phyloP scores from a whole-genome alignment of 225 moss, liverwort and hornwort genomes.

The Polytrichum formosum region DNA sequence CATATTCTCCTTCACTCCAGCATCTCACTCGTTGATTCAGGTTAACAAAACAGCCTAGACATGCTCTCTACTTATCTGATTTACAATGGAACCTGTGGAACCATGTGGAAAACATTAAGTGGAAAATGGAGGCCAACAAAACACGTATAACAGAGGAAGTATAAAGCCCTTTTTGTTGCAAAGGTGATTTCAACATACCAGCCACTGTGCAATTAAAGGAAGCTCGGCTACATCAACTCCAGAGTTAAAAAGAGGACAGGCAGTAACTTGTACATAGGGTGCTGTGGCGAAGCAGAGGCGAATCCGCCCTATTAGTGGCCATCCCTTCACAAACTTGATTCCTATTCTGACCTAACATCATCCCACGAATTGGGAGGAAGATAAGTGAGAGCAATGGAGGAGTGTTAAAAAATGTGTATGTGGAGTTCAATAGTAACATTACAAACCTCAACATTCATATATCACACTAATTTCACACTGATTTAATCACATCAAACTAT shows the following conservation, averaged over 20 bases:
- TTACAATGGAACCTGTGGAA: too few species aligned
- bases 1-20: too few species aligned
- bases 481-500: too few species aligned
- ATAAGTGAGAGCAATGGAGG: not conserved
- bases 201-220: conserved; percentile 82
- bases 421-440: too few species aligned
- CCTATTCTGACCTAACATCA: conserved; percentile 60
- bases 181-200: conserved; percentile 43
- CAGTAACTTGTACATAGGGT: conserved; percentile 63
- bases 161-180: not conserved
- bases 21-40: too few species aligned
- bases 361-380: not conserved
- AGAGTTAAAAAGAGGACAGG: conserved; percentile 67
- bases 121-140: too few species aligned
- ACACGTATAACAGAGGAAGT: too few species aligned
- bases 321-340: conserved; percentile 70
- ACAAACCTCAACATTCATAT: too few species aligned
- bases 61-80: too few species aligned
- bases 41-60: too few species aligned
- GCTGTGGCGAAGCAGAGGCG: conserved; percentile 72
- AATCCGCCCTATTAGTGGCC: conserved; percentile 74
- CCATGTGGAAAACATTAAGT: too few species aligned
- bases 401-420: not conserved
- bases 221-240: conserved; percentile 89
- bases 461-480: too few species aligned